phyloP scores from a whole-genome alignment of 2,329 filamentous ascomycete genomes.

The Xylariaceae sp. region DNA sequence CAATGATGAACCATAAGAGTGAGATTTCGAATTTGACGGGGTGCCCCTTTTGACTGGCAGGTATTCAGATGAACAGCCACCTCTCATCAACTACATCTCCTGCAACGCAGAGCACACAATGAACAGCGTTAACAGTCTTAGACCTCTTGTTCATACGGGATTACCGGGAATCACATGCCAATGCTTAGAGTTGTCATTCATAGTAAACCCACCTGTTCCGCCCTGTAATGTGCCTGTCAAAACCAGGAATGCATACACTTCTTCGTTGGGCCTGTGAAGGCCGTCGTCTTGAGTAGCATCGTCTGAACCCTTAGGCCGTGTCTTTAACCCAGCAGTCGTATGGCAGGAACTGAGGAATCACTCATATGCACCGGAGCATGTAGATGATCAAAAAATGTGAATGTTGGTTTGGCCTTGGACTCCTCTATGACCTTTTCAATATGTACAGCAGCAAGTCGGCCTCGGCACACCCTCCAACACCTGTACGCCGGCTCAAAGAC shows the following conservation, averaged over 20 bases:
- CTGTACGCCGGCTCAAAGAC: slow-evolving; percentile 2
- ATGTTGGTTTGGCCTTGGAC: slow-evolving; percentile 10
- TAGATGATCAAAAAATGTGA: slow-evolving; percentile 18
- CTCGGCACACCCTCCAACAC: not conserved
- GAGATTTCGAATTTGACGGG: too few relatives aligned
- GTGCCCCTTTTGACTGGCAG: too few relatives aligned
- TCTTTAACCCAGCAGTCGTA: not conserved
- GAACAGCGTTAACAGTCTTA: too few relatives aligned
- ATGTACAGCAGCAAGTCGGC: slow-evolving; percentile 23
- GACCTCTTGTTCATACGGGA: too few relatives aligned
- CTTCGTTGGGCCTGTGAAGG: not conserved
- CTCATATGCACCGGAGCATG: not conserved
- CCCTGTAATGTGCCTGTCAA: too few relatives aligned
- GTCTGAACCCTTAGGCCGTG: not conserved
- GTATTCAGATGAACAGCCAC: too few relatives aligned
- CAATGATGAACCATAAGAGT: too few relatives aligned
- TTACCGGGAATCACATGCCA: too few relatives aligned
- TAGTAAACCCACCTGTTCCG: too few relatives aligned
- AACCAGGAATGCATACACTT: not conserved
- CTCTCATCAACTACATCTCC: too few relatives aligned
- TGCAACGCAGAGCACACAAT: too few relatives aligned
- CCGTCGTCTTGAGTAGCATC: not conserved
- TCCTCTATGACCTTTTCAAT: slow-evolving; percentile 26
- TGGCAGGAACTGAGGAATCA: not conserved
- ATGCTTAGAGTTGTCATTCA: too few relatives aligned